Percentiles rank a stretch among this genome's conserved stretches.
These are phyloP conservation scores for Leccinellum albellum DNA, from an alignment of 768 basidiomycete genomes.

Conservation along the genomic window DNA sequence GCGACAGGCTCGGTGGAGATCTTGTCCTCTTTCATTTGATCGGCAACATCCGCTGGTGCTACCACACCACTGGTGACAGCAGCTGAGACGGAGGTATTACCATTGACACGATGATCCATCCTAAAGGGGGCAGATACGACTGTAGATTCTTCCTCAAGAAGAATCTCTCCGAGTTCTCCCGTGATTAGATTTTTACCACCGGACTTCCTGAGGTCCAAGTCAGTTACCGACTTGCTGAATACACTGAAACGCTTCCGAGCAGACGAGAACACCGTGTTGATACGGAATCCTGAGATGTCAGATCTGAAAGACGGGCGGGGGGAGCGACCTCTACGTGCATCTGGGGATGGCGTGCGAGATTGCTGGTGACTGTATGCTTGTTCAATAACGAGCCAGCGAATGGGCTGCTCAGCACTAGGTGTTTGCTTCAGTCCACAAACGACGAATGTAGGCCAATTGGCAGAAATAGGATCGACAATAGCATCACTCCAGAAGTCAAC, in stretches of 20 bases:
- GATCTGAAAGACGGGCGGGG: conserved; percentile 47
- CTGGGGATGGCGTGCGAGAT: conserved; percentile 27
- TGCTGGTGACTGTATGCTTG: conserved; percentile 47
- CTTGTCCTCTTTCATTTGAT: conserved; percentile 7
- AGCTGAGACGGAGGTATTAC: conserved; percentile 8
- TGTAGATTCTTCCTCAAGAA: conserved; percentile 49
- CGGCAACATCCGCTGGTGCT: conserved; percentile 12
- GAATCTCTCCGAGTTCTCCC: conserved; percentile 70
- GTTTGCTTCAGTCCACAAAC: conserved; percentile 60
- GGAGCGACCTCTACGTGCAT: conserved; percentile 30
- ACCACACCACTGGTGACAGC: conserved; percentile 22
- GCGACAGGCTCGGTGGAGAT: conserved; percentile 1
- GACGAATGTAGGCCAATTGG: conserved; percentile 65
- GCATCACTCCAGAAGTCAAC: conserved; percentile 81
- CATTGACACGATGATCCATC: conserved; percentile 30
- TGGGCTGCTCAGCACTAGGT: conserved; percentile 18
- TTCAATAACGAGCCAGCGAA: conserved; percentile 70
- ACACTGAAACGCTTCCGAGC: conserved; percentile 65
- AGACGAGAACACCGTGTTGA: conserved; percentile 42
- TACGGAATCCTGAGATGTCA: conserved; percentile 35
- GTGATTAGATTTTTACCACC: conserved; percentile 40
- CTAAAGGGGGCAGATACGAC: conserved; percentile 18
- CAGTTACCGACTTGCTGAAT: conserved; percentile 37
- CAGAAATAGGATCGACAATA: conserved; percentile 61
- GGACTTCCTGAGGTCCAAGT: conserved; percentile 21